Evolutionary conservation across 1,139 yeast genomes (phyloP).

Genomic region (Diutina pseudorugosa): DNA sequence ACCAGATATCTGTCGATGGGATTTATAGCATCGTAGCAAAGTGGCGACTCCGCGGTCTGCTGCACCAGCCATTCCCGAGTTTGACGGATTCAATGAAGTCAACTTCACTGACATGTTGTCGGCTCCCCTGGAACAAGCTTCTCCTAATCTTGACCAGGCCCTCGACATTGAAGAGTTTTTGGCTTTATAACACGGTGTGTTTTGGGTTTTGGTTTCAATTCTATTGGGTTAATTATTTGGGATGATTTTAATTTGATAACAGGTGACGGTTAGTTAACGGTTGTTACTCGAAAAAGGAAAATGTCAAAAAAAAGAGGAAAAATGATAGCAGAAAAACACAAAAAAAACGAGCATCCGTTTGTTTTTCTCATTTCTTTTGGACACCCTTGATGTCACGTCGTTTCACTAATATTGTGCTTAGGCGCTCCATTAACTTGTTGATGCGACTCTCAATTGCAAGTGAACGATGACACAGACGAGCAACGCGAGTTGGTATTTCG

Average conservation of each 20-base stretch:
- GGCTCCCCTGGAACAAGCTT: slow-evolving; percentile 8
- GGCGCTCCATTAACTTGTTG: slow-evolving; percentile 4
- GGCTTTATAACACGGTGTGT: slow-evolving; percentile 11
- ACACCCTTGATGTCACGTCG: background rate
- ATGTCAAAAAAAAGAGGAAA: background rate
- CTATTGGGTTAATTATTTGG: slow-evolving; percentile 4
- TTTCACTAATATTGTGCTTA: background rate
- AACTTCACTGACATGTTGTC: slow-evolving; percentile 9
- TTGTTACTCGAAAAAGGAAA: slow-evolving; percentile 1
- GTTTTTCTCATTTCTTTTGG: background rate
- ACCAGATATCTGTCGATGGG: slow-evolving; percentile 7
- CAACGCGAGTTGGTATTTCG: background rate
- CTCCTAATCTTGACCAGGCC: slow-evolving; percentile 5
- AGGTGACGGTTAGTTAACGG: background rate
- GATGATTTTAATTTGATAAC: background rate
- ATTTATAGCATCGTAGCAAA: slow-evolving; percentile 30
- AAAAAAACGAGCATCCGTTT: slow-evolving; percentile 4
- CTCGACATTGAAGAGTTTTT: slow-evolving; percentile 19
- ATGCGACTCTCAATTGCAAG: slow-evolving; percentile 1
- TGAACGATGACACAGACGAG: background rate
- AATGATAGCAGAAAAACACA: background rate
- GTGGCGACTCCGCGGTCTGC: slow-evolving; percentile 20
- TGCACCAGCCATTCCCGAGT: slow-evolving; percentile 29
- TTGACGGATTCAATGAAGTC: slow-evolving; percentile 8
- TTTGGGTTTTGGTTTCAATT: background rate